A percentile compares a stretch with the other conserved stretches of the same genome.
Conservation (phyloP, 352 stramenopile genomes). For the Aphanomyces astaci region DNA sequence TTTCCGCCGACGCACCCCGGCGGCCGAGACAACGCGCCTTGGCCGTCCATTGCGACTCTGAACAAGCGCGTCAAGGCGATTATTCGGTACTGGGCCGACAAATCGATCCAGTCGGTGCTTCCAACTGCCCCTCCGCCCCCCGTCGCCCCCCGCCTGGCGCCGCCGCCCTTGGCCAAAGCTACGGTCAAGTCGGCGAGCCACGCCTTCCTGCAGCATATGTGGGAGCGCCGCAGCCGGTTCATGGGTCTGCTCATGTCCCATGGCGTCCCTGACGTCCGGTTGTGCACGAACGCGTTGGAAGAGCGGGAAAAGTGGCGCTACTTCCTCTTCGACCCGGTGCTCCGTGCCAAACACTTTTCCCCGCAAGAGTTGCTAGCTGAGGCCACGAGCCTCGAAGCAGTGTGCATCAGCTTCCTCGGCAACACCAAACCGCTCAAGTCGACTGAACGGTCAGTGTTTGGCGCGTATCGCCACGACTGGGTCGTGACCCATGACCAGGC, state of each 20-base stretch:
- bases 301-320: constrained; percentile 72
- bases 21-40: constrained; percentile 27
- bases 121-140: too few species aligned
- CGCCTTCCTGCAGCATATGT: constrained; percentile 2
- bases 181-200: too few species aligned
- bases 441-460: constrained; percentile 49
- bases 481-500: constrained; percentile 47
- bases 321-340: constrained; percentile 48
- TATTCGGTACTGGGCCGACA: constrained; percentile 37
- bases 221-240: constrained; percentile 42
- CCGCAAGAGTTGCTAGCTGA: constrained; percentile 7
- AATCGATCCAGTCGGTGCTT: background rate
- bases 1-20: constrained; percentile 44
- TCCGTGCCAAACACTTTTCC: constrained; percentile 28
- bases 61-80: constrained; percentile 50
- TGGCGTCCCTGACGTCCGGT: constrained; percentile 61
- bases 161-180: background rate
- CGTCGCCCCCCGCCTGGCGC: background rate
- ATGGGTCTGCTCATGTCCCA: constrained; percentile 68
- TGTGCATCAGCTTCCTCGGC: background rate
- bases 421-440: constrained; percentile 18
- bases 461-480: constrained; percentile 55
- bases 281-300: constrained; percentile 42
- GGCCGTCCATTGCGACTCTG: constrained; percentile 42
- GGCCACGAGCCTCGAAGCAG: constrained; percentile 4